Base-by-base conservation (phyloP, 73 alveolate genomes). In the Paramecium octaurelia region DNA sequence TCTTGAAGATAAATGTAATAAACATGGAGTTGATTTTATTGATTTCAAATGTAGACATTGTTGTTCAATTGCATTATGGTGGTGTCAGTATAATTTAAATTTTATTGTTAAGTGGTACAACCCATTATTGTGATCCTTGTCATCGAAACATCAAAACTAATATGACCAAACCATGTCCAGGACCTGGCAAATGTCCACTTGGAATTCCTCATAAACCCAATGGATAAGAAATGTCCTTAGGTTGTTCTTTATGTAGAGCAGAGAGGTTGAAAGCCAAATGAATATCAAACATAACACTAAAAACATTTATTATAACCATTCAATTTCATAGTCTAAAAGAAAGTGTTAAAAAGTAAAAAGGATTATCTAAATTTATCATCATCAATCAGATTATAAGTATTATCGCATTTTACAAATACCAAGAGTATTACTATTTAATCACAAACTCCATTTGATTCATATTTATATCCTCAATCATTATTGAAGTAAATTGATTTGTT, bases 31-130 rank as follows among this genome's bases (percentile, higher is more conserved):
- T 73, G 99, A 96, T 93, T 97, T 93, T 85, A 97, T 97, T 35
- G 98, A 97, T 93, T 97, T 95, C 92, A 97, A 97, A 92, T 97
- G 99, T 93, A 96, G 96, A 90, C 96, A 94, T 86, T 97, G 99
- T 85, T 97, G 99, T 86, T 93, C 96, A 71, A 88, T 97, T 0
- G 98, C 99, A 14, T 88, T 93, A 40, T 97, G 98, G 98, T 96
- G 95, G 95, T 97, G 99, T 73, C 95, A 97, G 98, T 89, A 89
- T 70, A 9, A 36, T 29, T 75, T 80, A 27, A 16, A 42, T 44
- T 80, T 43, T 64, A 24, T 20, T 43, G 3, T 21, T 88, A 31
- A 89, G 94, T 58, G 99, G 99, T 16, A 94, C 97, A 7, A 96
- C 98, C 18, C 98, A 96, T 86, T 96, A 94, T 92, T 96, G 99